Conservation (phyloP, 2,329 filamentous ascomycete genomes). For the Orbilia javanica region DNA sequence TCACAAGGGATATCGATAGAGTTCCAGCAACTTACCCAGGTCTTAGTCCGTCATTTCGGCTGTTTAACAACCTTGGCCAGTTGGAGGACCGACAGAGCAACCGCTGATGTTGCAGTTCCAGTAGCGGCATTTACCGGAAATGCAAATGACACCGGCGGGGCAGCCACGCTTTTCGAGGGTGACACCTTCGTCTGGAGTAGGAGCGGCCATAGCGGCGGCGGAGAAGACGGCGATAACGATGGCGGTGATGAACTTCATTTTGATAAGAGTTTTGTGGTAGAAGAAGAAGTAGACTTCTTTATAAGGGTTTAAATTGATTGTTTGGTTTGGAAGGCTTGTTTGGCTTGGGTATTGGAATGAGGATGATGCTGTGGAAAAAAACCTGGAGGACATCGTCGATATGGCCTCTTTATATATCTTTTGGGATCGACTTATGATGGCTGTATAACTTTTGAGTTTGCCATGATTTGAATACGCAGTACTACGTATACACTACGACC, state of each 20-base stretch:
- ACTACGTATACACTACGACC: no score
- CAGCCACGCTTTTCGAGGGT: constrained; percentile 32
- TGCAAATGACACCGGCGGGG: constrained; percentile 31
- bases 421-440: background rate
- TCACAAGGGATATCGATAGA: background rate
- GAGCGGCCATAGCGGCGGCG: constrained; percentile 25
- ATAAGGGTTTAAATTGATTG: no score
- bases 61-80: constrained; percentile 14
- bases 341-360: background rate
- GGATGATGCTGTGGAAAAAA: background rate
- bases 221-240: constrained; percentile 22
- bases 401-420: background rate
- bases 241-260: constrained; percentile 34
- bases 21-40: constrained; percentile 3
- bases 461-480: no score
- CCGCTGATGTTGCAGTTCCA: constrained; percentile 23
- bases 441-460: no score
- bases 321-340: background rate
- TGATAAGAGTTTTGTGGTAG: background rate
- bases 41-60: background rate
- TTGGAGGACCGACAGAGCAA: constrained; percentile 14
- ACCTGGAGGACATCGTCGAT: background rate
- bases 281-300: no score
- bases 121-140: constrained; percentile 25
- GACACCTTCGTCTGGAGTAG: background rate